phyloP scores from a whole-genome alignment of 306 rosid species.

The Pachyrhizus erosus region DNA sequence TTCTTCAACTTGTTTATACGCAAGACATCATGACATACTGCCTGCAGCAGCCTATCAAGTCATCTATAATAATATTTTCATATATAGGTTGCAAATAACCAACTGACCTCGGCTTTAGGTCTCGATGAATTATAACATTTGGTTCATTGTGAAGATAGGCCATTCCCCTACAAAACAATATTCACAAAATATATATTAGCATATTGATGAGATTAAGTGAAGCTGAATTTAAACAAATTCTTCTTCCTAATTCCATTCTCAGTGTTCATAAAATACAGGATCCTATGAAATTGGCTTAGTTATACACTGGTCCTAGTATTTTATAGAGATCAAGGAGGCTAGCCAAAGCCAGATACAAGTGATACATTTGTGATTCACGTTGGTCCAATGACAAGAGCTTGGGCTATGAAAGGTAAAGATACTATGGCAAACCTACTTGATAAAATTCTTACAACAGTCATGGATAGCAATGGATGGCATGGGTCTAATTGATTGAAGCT shows the following conservation, averaged over 20 bases:
- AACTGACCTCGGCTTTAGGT: slow-evolving; percentile 92
- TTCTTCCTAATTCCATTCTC: slow-evolving; percentile 1
- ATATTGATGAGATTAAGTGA: slow-evolving; percentile 30
- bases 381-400: not conserved
- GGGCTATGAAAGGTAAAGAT: not conserved
- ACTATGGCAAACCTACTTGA: not conserved
- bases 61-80: slow-evolving; percentile 37
- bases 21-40: slow-evolving; percentile 28
- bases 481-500: not conserved
- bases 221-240: slow-evolving; percentile 18
- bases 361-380: not conserved
- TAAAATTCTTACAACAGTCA: not conserved
- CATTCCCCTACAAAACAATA: slow-evolving; percentile 78
- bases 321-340: not conserved
- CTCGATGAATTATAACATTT: slow-evolving; percentile 89
- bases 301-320: not conserved
- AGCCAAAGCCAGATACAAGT: not conserved
- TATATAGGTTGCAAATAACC: slow-evolving; percentile 30
- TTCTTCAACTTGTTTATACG: slow-evolving; percentile 33
- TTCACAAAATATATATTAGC: slow-evolving; percentile 50
- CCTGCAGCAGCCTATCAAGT: not conserved
- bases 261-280: slow-evolving; percentile 18
- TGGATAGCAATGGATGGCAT: not conserved
- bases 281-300: slow-evolving; percentile 13
- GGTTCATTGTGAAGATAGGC: slow-evolving; percentile 98